Evolutionary conservation across 2,329 filamentous ascomycete genomes (phyloP).

Genomic region (Penicillium sp.): DNA sequence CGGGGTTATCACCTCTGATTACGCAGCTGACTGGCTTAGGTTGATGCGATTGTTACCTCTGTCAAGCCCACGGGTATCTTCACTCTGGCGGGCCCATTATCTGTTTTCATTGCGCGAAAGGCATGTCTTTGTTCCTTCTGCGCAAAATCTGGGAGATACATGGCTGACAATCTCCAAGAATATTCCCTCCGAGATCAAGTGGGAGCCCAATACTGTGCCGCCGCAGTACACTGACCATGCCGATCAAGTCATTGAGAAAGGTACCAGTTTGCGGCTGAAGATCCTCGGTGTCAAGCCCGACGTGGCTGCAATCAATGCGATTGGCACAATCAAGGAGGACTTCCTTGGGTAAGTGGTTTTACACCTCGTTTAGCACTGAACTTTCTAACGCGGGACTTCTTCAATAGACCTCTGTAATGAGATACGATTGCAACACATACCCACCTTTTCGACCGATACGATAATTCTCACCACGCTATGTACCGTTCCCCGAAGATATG

Average conservation of each 20-base stretch:
- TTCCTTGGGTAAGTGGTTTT: conserved; percentile 44
- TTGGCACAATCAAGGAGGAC: conserved; percentile 89
- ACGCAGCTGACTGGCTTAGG: conserved; percentile 52
- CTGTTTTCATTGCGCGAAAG: conserved; percentile 58
- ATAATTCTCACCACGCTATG: conserved; percentile 11
- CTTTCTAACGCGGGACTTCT: conserved; percentile 13
- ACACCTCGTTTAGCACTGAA: background rate
- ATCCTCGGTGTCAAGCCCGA: conserved; percentile 91
- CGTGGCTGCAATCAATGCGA: conserved; percentile 91
- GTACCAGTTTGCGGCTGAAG: conserved; percentile 89
- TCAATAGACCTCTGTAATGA: conserved; percentile 32
- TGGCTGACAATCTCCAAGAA: conserved; percentile 31
- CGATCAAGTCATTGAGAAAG: conserved; percentile 88
- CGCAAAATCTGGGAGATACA: background rate
- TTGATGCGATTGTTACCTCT: conserved; percentile 88
- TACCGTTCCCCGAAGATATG: background rate
- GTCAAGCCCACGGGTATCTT: conserved; percentile 88
- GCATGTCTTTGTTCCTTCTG: conserved; percentile 51
- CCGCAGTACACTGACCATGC: conserved; percentile 94
- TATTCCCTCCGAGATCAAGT: conserved; percentile 88
- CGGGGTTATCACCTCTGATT: conserved; percentile 4
- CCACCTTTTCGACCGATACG: conserved; percentile 13
- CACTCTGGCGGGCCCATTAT: conserved; percentile 47
- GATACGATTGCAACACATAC: conserved; percentile 24
- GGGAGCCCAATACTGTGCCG: conserved; percentile 93